phyloP scores from a whole-genome alignment of 495 filamentous ascomycete species.

The Tuber magnatum region DNA sequence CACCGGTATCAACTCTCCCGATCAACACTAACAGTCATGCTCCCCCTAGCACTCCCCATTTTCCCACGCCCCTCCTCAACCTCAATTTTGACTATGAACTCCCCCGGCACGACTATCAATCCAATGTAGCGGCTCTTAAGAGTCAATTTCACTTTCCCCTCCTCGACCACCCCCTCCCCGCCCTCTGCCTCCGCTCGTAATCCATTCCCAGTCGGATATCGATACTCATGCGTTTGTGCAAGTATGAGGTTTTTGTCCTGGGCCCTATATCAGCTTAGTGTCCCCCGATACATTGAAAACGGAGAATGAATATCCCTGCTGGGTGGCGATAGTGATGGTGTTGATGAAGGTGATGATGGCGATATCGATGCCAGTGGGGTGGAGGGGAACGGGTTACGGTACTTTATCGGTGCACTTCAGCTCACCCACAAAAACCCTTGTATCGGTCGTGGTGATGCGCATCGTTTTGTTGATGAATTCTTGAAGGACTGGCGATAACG shows the following conservation, averaged over 20 bases:
- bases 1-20: neutral
- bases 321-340: neutral
- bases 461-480: conserved; percentile 58
- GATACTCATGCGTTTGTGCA: conserved; percentile 77
- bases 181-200: conserved; percentile 46
- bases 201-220: conserved; percentile 54
- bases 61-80: conserved; percentile 54
- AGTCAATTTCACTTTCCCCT: conserved; percentile 51
- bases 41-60: conserved; percentile 8
- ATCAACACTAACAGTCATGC: conserved; percentile 2
- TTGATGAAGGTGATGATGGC: neutral
- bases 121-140: conserved; percentile 83
- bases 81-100: conserved; percentile 80
- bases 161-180: conserved; percentile 39
- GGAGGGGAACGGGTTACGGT: conserved; percentile 1
- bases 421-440: conserved; percentile 76
- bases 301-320: conserved; percentile 3
- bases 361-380: conserved; percentile 4
- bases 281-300: neutral
- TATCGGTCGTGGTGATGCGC: conserved; percentile 73
- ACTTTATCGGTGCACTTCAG: conserved; percentile 96
- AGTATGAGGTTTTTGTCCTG: conserved; percentile 83
- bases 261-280: conserved; percentile 13
- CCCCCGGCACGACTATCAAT: conserved; percentile 80
- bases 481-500: conserved; percentile 31